Evolutionary conservation across 768 basidiomycete genomes (phyloP).

Genomic region (Termitomyces sp.): DNA sequence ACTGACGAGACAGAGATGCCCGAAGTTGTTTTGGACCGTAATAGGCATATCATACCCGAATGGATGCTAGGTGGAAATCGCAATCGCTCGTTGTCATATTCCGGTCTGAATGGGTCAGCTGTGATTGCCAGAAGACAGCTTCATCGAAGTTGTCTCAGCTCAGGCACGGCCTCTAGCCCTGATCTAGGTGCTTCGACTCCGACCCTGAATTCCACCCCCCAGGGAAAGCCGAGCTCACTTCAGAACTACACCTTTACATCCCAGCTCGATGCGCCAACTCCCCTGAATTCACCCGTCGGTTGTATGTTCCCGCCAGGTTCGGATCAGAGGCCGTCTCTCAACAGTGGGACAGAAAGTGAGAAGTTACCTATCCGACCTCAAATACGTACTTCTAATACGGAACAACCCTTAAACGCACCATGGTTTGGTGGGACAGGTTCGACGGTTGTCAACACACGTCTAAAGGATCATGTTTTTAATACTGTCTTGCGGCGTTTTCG

Average conservation of each 20-base stretch:
- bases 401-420: constrained; percentile 30
- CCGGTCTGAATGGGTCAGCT: constrained; percentile 32
- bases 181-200: constrained; percentile 42
- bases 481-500: constrained; percentile 76
- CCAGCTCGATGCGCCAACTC: constrained; percentile 39
- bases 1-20: constrained; percentile 82
- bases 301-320: constrained; percentile 26
- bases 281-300: constrained; percentile 37
- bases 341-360: constrained; percentile 22
- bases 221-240: constrained; percentile 33
- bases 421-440: constrained; percentile 89
- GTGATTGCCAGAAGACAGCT: constrained; percentile 30
- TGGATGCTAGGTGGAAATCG: constrained; percentile 69
- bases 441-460: constrained; percentile 87
- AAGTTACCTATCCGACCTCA: constrained; percentile 25
- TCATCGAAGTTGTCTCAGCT: constrained; percentile 35
- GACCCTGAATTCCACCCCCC: constrained; percentile 14
- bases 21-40: constrained; percentile 85
- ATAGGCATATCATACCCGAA: constrained; percentile 95
- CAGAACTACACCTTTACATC: constrained; percentile 31
- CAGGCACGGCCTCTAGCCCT: constrained; percentile 65
- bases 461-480: constrained; percentile 95
- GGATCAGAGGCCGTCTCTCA: constrained; percentile 13
- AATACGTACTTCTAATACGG: constrained; percentile 36
- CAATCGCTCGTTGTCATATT: constrained; percentile 44